Evolutionary conservation across 441 rosid genomes (phyloP).

Genomic region (Adansonia madagascariensis): DNA sequence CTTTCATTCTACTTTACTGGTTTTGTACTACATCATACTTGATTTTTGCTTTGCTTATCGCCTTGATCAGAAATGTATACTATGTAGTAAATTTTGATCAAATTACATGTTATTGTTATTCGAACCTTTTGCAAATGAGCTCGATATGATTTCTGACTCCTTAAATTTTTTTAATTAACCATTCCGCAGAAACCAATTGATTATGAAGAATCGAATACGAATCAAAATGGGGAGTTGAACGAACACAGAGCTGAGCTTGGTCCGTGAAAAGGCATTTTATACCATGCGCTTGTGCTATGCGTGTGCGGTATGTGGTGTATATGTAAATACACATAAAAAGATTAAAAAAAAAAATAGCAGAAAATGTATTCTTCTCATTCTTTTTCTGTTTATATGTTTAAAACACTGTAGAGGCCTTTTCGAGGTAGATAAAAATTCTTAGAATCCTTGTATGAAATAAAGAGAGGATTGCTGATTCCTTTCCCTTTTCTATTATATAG

Average conservation of each 20-base stretch:
- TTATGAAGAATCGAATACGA: conserved; percentile 33
- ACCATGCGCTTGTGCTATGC: conserved; percentile 11
- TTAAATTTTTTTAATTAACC: neutral
- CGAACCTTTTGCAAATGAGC: no score
- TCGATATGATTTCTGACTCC: neutral
- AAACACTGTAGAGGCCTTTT: conserved; percentile 31
- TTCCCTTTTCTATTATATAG: conserved; percentile 13
- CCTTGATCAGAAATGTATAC: no score
- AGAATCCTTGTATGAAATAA: conserved; percentile 30
- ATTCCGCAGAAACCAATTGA: conserved; percentile 43
- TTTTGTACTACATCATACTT: neutral
- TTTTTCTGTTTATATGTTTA: conserved; percentile 56
- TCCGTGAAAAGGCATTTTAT: conserved; percentile 33
- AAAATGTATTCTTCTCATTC: conserved; percentile 53
- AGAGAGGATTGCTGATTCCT: conserved; percentile 20
- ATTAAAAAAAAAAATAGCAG: conserved; percentile 12
- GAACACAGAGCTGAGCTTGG: conserved; percentile 43
- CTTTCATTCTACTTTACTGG: neutral
- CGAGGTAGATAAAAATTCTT: conserved; percentile 20
- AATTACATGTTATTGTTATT: no score
- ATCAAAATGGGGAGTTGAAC: conserved; percentile 42
- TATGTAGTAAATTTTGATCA: no score
- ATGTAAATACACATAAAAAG: conserved; percentile 42
- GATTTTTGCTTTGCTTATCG: neutral
- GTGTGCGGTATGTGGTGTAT: conserved; percentile 27